Evolutionary conservation across 2,329 filamentous ascomycete genomes (phyloP), one percentile per base, ranked within the genome.

Genomic region (Cordyceps militaris): DNA sequence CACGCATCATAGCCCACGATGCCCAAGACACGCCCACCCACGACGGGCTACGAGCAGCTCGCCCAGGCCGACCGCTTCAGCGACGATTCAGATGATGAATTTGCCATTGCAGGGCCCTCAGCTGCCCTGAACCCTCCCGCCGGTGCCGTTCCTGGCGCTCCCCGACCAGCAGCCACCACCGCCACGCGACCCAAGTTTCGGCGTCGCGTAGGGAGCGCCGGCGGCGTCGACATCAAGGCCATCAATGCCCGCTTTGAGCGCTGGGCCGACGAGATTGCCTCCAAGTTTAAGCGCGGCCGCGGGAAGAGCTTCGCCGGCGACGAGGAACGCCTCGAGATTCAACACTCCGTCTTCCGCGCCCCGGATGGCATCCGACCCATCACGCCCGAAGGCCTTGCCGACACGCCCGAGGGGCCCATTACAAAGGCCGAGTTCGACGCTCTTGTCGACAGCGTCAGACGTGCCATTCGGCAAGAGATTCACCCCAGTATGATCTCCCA

Each of bases 201-300:
- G 65, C 75, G 65, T 68, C 77, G 75, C 65, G 74, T 68, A 65
- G 80, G 70, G 64, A 88, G 89, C 69, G 94, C 92, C 66, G 91
- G 91, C 21, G 93, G 92, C 3, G 93, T 99, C 19, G 94, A 99
- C 68, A 89, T 99, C 69, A 97, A 97, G 71, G 94, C 94, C 60
- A 97, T 99, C 74, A 99, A 99, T 72, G 92, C 93, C 59, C 83
- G 94, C 24, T 77, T 99, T 26, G 94, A 99, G 74, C 82, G 89
- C 69, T 99, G 94, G 94, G 94, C 94, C 16, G 94, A 97, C 66
- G 94, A 99, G 74, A 97, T 99, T 67, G 92, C 94, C 30, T 89
- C 91, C 64, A 94, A 95, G 66, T 97, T 99, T 81, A 97, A 96
- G 77, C 89, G 92, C 63, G 79, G 82, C 64, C 86, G 86, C 66